These are phyloP conservation scores for Deinandra increscens DNA, from an alignment of 129 eudicot genomes.

Conservation along the genomic window DNA sequence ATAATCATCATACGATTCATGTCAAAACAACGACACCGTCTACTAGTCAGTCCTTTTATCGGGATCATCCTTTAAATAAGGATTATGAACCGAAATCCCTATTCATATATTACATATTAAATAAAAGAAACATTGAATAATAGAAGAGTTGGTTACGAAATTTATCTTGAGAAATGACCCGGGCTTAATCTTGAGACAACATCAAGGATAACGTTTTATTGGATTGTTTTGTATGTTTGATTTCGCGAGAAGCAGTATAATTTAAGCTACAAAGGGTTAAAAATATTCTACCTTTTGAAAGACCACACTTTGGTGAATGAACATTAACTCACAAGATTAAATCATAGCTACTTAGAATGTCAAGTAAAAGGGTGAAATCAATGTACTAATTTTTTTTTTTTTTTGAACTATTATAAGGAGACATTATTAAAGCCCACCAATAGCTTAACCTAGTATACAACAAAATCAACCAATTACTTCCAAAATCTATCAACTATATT, in stretches of 20 bases:
- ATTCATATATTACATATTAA: too few species aligned
- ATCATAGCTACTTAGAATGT: neutral
- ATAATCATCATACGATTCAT: neutral
- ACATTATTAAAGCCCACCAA: conserved; percentile 10
- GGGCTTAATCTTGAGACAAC: too few species aligned
- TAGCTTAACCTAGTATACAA: neutral
- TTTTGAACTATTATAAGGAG: neutral
- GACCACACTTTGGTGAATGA: conserved; percentile 4
- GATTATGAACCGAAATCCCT: too few species aligned
- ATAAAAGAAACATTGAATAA: too few species aligned
- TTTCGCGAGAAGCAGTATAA: too few species aligned
- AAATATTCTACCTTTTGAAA: too few species aligned
- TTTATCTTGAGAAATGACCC: too few species aligned
- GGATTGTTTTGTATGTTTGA: too few species aligned
- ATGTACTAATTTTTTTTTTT: neutral
- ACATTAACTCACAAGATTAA: neutral
- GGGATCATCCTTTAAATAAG: too few species aligned
- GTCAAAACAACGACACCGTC: neutral
- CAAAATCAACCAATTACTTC: neutral
- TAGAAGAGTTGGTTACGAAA: neutral
- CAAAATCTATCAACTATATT: neutral
- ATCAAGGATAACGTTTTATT: too few species aligned
- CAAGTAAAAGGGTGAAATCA: neutral
- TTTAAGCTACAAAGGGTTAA: too few species aligned
- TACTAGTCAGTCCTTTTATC: too few species aligned